These are phyloP conservation scores for Mrakia frigida DNA, from an alignment of 768 basidiomycete genomes.

Conservation along the genomic window DNA sequence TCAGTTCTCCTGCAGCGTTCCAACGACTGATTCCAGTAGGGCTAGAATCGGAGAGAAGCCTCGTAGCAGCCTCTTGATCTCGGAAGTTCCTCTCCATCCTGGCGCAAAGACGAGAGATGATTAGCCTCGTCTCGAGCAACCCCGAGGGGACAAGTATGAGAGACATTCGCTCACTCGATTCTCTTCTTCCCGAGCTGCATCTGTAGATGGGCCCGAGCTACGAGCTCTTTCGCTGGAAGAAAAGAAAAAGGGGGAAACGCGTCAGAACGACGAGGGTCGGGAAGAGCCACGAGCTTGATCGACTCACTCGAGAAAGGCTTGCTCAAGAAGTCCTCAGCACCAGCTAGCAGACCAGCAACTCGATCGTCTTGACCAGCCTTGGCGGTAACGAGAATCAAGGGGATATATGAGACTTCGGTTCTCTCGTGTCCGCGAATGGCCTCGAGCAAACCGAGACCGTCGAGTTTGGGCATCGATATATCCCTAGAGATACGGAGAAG, in stretches of 20 bases:
- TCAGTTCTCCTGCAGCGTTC: conserved; percentile 2
- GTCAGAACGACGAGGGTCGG: not conserved
- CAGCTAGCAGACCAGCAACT: conserved; percentile 16
- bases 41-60: conserved; percentile 20
- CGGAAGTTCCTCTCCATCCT: conserved; percentile 29
- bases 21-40: conserved; percentile 18
- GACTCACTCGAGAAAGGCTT: conserved; percentile 25
- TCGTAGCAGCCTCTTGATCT: conserved; percentile 11
- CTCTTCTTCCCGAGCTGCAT: conserved; percentile 19
- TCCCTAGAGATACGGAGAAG: not conserved
- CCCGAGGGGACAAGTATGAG: no score
- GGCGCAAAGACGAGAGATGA: no score
- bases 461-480: conserved; percentile 15
- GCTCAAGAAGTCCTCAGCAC: conserved; percentile 25
- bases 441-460: not conserved
- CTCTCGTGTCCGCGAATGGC: conserved; percentile 5
- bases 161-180: no score
- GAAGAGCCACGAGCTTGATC: not conserved
- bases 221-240: not conserved
- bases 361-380: conserved; percentile 22
- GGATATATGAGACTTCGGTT: not conserved
- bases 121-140: no score
- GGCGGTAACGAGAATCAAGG: conserved; percentile 27
- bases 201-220: conserved; percentile 24
- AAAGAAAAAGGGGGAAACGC: no score